phyloP scores from a whole-genome alignment of 257 asterid species.

The Dorcoceras hygrometricum region DNA sequence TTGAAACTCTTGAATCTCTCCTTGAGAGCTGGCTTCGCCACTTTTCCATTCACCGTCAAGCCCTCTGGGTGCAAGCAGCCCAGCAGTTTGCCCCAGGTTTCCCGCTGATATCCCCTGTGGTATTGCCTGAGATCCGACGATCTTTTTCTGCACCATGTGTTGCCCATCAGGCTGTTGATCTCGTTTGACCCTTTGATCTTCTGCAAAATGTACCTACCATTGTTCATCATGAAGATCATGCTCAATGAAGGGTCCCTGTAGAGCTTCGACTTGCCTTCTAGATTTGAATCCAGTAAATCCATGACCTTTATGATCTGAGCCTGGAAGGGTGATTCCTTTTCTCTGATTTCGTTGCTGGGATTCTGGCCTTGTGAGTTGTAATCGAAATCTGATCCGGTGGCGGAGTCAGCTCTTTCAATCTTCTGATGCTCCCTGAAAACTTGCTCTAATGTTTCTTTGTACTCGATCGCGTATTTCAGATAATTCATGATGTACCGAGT shows the following conservation, averaged over 20 bases:
- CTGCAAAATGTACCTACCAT: conserved; percentile 79
- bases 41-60: conserved; percentile 60
- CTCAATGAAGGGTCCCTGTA: conserved; percentile 63
- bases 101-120: conserved; percentile 87
- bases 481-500: conserved; percentile 74
- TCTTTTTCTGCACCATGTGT: conserved; percentile 63
- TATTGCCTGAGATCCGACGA: conserved; percentile 71
- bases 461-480: conserved; percentile 44
- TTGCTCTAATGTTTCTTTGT: conserved; percentile 62
- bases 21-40: conserved; percentile 67
- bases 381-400: conserved; percentile 35
- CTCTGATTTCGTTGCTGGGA: not conserved
- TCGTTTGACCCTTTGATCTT: conserved; percentile 56
- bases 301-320: conserved; percentile 52
- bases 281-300: conserved; percentile 59
- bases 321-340: conserved; percentile 42
- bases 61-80: conserved; percentile 63
- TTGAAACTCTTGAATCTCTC: conserved; percentile 86
- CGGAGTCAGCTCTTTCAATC: conserved; percentile 58
- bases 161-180: conserved; percentile 54
- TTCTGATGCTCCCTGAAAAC: conserved; percentile 67
- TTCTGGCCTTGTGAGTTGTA: conserved; percentile 29
- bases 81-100: conserved; percentile 80
- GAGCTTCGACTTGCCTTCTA: conserved; percentile 67
- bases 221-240: conserved; percentile 94